Percentiles rank a stretch among this genome's conserved stretches.
Conservation (phyloP, 305 asterid species). For the Plantago coronopus region DNA sequence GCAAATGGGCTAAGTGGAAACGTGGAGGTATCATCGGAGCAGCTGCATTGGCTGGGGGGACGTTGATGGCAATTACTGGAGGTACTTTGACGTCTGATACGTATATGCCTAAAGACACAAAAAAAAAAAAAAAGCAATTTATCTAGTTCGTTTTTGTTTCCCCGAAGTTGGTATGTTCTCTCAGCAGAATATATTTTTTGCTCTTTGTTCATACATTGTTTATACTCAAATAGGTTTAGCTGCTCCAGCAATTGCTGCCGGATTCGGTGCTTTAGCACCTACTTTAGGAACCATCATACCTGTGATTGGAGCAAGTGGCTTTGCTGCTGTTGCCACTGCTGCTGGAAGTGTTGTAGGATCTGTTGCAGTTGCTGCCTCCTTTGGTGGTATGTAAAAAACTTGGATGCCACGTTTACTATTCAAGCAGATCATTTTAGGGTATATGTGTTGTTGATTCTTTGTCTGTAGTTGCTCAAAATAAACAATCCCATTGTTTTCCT, state of each 20-base stretch:
- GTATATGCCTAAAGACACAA: not conserved
- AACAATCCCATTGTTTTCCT: constrained; percentile 13
- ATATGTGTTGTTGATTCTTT: not conserved
- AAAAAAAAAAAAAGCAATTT: constrained; percentile 1
- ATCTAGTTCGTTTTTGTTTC: not conserved
- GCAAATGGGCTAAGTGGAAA: constrained; percentile 83
- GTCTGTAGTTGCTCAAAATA: constrained; percentile 17
- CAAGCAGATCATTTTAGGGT: constrained; percentile 12
- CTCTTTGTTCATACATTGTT: constrained; percentile 13
- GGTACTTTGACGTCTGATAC: constrained; percentile 40
- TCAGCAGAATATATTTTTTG: constrained; percentile 8
- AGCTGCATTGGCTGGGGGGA: constrained; percentile 95
- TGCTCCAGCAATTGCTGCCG: constrained; percentile 98
- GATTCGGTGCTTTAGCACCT: constrained; percentile 90
- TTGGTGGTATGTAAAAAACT: constrained; percentile 64
- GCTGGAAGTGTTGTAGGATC: constrained; percentile 99
- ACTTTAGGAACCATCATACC: constrained; percentile 88
- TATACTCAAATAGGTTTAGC: constrained; percentile 71
- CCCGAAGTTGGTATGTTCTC: constrained; percentile 2
- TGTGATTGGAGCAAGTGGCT: constrained; percentile 86
- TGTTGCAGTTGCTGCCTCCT: constrained; percentile 96
- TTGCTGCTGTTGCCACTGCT: constrained; percentile 90
- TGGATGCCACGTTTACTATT: not conserved
- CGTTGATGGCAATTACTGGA: constrained; percentile 94
- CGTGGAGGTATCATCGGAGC: constrained; percentile 95